These are phyloP conservation scores for Zygosaccharomyces sapae DNA, from an alignment of 1,139 yeast species.

Conservation along the genomic window DNA sequence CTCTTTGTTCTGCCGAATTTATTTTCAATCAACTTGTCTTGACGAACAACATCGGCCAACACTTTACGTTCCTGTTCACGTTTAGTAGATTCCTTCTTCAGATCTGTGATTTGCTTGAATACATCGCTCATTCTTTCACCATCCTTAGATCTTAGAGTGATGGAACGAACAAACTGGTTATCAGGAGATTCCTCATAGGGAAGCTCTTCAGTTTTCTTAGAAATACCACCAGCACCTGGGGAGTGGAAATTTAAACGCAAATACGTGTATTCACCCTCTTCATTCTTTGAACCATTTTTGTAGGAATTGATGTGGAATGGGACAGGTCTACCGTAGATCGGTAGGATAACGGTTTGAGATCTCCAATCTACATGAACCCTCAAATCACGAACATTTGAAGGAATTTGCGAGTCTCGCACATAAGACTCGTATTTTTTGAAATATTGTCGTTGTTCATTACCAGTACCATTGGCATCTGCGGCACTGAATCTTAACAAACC, in stretches of 20 bases:
- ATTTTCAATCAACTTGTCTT: slow-evolving; percentile 79
- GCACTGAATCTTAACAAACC: slow-evolving; percentile 76
- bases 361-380: slow-evolving; percentile 84
- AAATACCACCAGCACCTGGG: slow-evolving; percentile 79
- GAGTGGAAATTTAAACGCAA: slow-evolving; percentile 87
- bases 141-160: slow-evolving; percentile 86
- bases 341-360: slow-evolving; percentile 82
- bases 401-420: slow-evolving; percentile 87
- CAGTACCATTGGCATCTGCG: slow-evolving; percentile 64
- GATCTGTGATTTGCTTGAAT: slow-evolving; percentile 82
- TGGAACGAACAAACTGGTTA: slow-evolving; percentile 78
- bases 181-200: slow-evolving; percentile 90
- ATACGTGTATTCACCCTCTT: slow-evolving; percentile 93
- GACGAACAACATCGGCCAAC: slow-evolving; percentile 90
- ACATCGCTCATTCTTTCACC: slow-evolving; percentile 90
- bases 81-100: slow-evolving; percentile 88
- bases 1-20: slow-evolving; percentile 78
- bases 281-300: slow-evolving; percentile 91
- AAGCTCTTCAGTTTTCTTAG: slow-evolving; percentile 66
- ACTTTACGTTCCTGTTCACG: slow-evolving; percentile 88
- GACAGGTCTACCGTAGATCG: slow-evolving; percentile 93
- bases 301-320: slow-evolving; percentile 95
- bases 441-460: slow-evolving; percentile 60
- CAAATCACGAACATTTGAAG: slow-evolving; percentile 74
- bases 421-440: slow-evolving; percentile 93